Evolutionary conservation across 2,329 filamentous ascomycete genomes (phyloP), one percentile per base, ranked within the genome.

Genomic region (Penicillium sp.): DNA sequence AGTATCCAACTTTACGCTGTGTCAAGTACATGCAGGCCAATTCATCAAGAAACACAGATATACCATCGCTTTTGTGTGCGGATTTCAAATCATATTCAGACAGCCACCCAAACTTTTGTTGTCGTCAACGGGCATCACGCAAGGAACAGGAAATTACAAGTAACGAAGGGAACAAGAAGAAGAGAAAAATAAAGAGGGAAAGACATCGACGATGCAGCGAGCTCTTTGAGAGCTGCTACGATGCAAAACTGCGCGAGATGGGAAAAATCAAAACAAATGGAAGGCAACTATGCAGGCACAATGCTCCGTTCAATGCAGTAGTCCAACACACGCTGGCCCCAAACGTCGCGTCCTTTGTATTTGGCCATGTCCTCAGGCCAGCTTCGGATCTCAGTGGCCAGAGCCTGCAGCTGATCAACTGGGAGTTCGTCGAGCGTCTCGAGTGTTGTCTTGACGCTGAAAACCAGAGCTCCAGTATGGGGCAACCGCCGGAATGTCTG

Each of bases 401-500:
- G 63, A 43, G 74, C 75, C 28, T 68, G 64, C 35, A 77, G 59
- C 60, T 79, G 76, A 20, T 73, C 66, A 52, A 70, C 68, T 0
- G 70, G 68, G 5, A 79, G 64, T 49, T 77, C 71, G 3, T 71
- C 66, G 5, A 80, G 61, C 0, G 68, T 68, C 2, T 73, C 71
- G 48, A 81, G 65, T 8, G 72, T 73, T 0, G 79, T 81, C 59
- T 77, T 76, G 8, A 81, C 79, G 0, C 77, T 77, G 60, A 82
- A 80, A 3, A 82, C 67, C 1, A 82, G 72, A 0, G 78, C 73
- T 0, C 70, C 71, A 0, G 73, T 75, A 1, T 69, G 69, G 1
- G 75, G 75, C 7, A 83, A 62, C 1, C 75, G 67, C 5, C 71
- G 73, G 60, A 82, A 82, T 0, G 76, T 79, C 59, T 82, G 79